Base-by-base conservation (phyloP, 495 filamentous ascomycete genomes). In the Sporormia fimetaria region DNA sequence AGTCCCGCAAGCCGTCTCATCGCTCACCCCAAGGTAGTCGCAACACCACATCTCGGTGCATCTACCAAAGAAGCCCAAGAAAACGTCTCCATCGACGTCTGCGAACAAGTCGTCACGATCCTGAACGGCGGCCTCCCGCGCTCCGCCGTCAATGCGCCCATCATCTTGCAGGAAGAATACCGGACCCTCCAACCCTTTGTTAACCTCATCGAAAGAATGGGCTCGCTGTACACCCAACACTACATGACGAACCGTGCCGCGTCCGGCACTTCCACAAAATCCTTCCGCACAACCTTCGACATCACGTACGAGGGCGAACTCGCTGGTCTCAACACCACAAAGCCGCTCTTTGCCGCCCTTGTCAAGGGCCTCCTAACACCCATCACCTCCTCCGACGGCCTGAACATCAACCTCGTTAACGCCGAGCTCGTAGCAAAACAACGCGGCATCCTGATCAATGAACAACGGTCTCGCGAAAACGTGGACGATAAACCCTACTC, bases 61-160 rank as follows among this genome's bases (percentile, higher is more conserved):
- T 76, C 71, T 9, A 84, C 79, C 1, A 67, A 78, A n/a, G 80
- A 84, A 63, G 80, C 80, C 0, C 79, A 83, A 59, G 79, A 84
- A 56, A 81, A 81, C 51, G 79, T 84, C 10, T 74, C 71, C 17
- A 66, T 81, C 26, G 80, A 84, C 54, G 79, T 83, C 17, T 84
- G 80, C 58, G 69, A 70, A 40, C 78, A 84, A 59, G 77, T 84
- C n/a, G 60, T 78, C 5, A 64, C 70, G 32, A 80, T 84, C 37
- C 51, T 84, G 17, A 60, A 64, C 8, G 80, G 79, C 7, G 71
- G 73, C 2, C 63, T 83, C 10, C 79, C 80, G 0, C 79, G 76
- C 8, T 70, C 68, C 21, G 78, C 80, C 5, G 79, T 84, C 35
- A 84, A 84, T 41, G 78, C 78, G 4, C 78, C 80, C 17, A 63